phyloP scores from a whole-genome alignment of 202 grass and related monocot genomes.

The Musa balbisiana region DNA sequence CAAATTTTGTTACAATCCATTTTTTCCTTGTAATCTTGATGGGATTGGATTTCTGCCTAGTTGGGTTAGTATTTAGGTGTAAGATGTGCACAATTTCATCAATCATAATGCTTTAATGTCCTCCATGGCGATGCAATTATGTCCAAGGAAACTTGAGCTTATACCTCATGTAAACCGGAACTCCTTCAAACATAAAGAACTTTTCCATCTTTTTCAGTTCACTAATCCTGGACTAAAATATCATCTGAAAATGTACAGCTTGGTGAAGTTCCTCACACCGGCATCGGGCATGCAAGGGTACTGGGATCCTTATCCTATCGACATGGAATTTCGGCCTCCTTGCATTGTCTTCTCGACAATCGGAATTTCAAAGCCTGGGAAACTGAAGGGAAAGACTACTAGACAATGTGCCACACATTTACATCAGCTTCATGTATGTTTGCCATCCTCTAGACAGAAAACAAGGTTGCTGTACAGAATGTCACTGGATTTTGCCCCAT shows the following conservation, averaged over 20 bases:
- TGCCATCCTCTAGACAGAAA: constrained; percentile 75
- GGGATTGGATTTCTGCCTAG: no score
- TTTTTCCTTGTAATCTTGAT: no score
- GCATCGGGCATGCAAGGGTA: constrained; percentile 79
- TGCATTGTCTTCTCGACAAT: constrained; percentile 96
- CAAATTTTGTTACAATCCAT: no score
- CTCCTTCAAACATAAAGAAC: not conserved
- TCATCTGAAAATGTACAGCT: constrained; percentile 27
- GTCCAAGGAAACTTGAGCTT: no score
- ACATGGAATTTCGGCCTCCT: constrained; percentile 92
- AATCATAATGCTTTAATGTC: no score
- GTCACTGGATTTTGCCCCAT: constrained; percentile 93
- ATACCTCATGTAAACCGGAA: no score
- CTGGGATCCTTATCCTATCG: constrained; percentile 98
- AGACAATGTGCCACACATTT: constrained; percentile 81
- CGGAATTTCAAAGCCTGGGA: constrained; percentile 89
- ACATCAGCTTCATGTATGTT: constrained; percentile 87
- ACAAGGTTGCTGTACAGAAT: constrained; percentile 90
- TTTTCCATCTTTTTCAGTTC: not conserved
- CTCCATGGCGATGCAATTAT: no score
- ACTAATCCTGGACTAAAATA: not conserved
- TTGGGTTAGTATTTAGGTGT: no score
- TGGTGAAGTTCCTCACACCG: constrained; percentile 94
- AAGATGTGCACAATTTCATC: no score
- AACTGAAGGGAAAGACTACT: constrained; percentile 68